phyloP scores from a whole-genome alignment of 2,329 filamentous ascomycete species.

The Fusarium udum region DNA sequence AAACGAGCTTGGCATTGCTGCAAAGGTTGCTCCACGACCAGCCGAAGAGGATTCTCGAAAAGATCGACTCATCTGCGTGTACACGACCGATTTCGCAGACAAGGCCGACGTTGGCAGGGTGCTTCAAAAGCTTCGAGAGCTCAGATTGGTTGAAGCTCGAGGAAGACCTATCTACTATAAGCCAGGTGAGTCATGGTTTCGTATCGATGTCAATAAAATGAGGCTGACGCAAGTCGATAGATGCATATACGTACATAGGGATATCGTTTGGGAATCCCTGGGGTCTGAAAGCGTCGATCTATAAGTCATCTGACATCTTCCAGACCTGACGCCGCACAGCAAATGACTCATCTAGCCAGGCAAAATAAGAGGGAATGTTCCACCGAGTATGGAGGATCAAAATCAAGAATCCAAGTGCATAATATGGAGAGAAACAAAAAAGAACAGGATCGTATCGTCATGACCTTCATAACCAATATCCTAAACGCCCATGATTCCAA shows the following conservation, averaged over 20 bases:
- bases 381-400: neutral
- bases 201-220: neutral
- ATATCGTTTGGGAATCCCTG: constrained; percentile 69
- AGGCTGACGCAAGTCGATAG: constrained; percentile 49
- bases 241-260: constrained; percentile 74
- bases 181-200: constrained; percentile 60
- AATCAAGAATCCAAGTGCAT: neutral
- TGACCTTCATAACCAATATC: constrained; percentile 8
- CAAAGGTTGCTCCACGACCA: constrained; percentile 74
- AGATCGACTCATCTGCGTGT: constrained; percentile 75
- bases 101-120: constrained; percentile 74
- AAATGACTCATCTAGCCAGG: constrained; percentile 12
- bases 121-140: constrained; percentile 66
- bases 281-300: constrained; percentile 68
- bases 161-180: constrained; percentile 78
- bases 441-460: constrained; percentile 20
- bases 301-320: constrained; percentile 58
- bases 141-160: constrained; percentile 65
- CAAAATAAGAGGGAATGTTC: neutral
- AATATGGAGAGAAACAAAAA: constrained; percentile 3
- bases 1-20: constrained; percentile 74
- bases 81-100: constrained; percentile 79
- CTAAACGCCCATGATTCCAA: constrained; percentile 23
- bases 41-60: constrained; percentile 51
- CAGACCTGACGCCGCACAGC: constrained; percentile 9